Percentiles rank a stretch among this genome's conserved stretches.
phyloP scores from a whole-genome alignment of 1,139 yeast genomes.

The Geotrichum aggregatum region DNA sequence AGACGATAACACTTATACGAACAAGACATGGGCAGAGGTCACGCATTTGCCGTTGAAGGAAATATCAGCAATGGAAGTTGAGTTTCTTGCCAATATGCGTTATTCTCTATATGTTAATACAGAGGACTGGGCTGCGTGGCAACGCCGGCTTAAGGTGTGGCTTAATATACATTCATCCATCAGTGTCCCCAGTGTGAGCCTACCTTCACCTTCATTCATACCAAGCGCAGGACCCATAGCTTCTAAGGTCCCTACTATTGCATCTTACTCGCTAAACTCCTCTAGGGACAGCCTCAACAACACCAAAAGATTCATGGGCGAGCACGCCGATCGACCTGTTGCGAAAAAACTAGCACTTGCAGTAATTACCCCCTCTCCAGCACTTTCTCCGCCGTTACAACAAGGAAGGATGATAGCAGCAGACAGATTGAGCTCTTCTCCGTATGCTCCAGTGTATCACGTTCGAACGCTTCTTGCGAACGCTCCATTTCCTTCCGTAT shows the following conservation, averaged over 20 bases:
- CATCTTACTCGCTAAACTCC: slow-evolving; percentile 1
- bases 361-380: not conserved
- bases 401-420: slow-evolving; percentile 8
- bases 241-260: not conserved
- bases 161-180: slow-evolving; percentile 25
- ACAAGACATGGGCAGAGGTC: slow-evolving; percentile 89
- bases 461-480: slow-evolving; percentile 15
- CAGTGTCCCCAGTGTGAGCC: not conserved
- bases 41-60: slow-evolving; percentile 61
- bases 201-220: slow-evolving; percentile 2
- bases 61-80: slow-evolving; percentile 62
- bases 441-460: slow-evolving; percentile 18
- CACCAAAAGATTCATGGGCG: slow-evolving; percentile 5
- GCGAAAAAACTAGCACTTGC: not conserved
- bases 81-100: slow-evolving; percentile 36
- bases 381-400: not conserved
- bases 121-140: slow-evolving; percentile 36
- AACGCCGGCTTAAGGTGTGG: slow-evolving; percentile 29
- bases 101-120: slow-evolving; percentile 34
- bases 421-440: slow-evolving; percentile 11
- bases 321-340: slow-evolving; percentile 4
- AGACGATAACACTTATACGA: slow-evolving; percentile 91
- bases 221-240: not conserved
- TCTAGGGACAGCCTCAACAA: not conserved
- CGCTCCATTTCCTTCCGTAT: not conserved